A percentile compares a stretch with the other conserved stretches of the same genome.
These are phyloP conservation scores for Termitomyces bulborhizus DNA, from an alignment of 768 basidiomycete species.

Conservation along the genomic window DNA sequence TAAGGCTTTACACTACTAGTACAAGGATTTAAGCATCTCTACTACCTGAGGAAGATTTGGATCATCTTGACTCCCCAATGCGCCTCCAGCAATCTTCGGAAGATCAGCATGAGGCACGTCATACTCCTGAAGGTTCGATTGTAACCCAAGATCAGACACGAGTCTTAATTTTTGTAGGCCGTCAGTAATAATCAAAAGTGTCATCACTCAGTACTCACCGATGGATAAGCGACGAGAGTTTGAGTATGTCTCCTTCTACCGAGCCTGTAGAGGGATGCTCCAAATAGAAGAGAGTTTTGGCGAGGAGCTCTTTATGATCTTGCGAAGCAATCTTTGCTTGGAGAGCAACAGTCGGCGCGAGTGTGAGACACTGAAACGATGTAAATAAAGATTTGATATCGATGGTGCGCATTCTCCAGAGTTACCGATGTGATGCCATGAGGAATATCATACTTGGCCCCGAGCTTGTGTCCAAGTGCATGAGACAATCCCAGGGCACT, in stretches of 20 bases:
- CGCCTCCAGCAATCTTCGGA: slow-evolving; percentile 43
- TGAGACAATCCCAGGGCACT: slow-evolving; percentile 75
- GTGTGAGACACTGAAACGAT: slow-evolving; percentile 55
- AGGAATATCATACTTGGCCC: slow-evolving; percentile 68
- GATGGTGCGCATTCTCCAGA: not conserved
- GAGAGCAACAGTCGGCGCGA: slow-evolving; percentile 55
- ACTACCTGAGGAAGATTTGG: slow-evolving; percentile 35
- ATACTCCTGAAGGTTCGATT: slow-evolving; percentile 52
- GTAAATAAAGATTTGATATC: not conserved
- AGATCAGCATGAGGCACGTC: slow-evolving; percentile 57
- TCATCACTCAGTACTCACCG: slow-evolving; percentile 33
- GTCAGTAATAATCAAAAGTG: not conserved
- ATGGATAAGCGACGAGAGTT: slow-evolving; percentile 47
- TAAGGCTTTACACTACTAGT: slow-evolving; percentile 16
- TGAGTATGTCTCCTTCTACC: slow-evolving; percentile 53
- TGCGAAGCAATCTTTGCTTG: slow-evolving; percentile 51
- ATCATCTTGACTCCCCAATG: slow-evolving; percentile 37
- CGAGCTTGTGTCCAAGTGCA: slow-evolving; percentile 66
- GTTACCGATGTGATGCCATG: slow-evolving; percentile 82
- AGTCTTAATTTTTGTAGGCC: slow-evolving; percentile 34
- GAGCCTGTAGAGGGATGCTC: slow-evolving; percentile 56
- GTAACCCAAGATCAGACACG: slow-evolving; percentile 51
- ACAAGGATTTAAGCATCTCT: slow-evolving; percentile 42
- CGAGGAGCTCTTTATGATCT: slow-evolving; percentile 59
- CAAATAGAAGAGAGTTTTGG: slow-evolving; percentile 52